Base-by-base conservation (phyloP, 202 grass and related monocot species). In the Dendrocalamus latiflorus region DNA sequence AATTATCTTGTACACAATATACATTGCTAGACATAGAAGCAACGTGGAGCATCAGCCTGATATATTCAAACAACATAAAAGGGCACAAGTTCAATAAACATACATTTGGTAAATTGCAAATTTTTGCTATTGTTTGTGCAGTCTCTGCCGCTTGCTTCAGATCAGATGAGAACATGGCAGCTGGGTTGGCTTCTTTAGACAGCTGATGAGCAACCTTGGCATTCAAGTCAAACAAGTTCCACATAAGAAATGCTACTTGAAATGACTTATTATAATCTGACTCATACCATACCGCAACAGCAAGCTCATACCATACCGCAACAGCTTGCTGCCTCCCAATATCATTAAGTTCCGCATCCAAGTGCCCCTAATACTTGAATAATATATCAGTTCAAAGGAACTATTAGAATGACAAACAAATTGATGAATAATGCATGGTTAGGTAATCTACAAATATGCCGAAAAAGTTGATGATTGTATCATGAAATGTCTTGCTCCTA, bases 121-220 rank as follows among this genome's bases (percentile, higher is more conserved):
- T 34, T 48, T 85, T 86, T 86, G 89, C 96, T 28, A 99, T 91
- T 73, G 78, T 91, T 70, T 61, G 81, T 56, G 96, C 93, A 64
- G 96, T 99, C 51, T 99, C 89, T 49, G 89, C 89, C 10, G 91
- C 93, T 51, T 91, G 89, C 90, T 99, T 95, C 78, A 99, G 70
- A 84, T 99, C 96, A 67, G 96, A 99, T 16, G 96, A 89, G 62
- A 94, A 99, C 66, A 99, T 91, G 10, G 91, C 89, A 91, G 61
- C 50, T 58, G 83, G 78, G 41, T 92, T 99, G 50, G 34, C 72
- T 78, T 94, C 93, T 79, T 92, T 96, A 21, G 93, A 95, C 16
- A 99, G 74, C 8, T 79, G 83, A 80, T 54, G 76, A 45, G 86
- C 91, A 79, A 91, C 96, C 93, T 99, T 74, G 4, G 22, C 22